Evolutionary conservation across 495 filamentous ascomycete genomes (phyloP).

Genomic region (Talaromyces thailandensis): DNA sequence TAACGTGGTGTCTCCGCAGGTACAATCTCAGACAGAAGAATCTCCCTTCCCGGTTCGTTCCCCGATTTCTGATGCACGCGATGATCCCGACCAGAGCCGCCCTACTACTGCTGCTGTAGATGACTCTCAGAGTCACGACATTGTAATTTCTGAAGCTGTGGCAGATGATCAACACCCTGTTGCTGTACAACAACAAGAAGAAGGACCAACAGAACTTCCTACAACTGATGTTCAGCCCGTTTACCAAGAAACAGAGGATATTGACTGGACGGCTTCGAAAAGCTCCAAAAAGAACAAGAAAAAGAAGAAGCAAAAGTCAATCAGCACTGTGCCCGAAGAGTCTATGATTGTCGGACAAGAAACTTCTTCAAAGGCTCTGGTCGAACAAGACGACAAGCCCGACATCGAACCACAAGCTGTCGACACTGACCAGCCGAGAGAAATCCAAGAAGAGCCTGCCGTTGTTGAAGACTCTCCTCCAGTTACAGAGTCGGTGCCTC

Average conservation of each 20-base stretch:
- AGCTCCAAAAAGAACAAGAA: slow-evolving; percentile 26
- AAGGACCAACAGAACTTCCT: not conserved
- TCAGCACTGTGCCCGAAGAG: not conserved
- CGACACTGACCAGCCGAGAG: not conserved
- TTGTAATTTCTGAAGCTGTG: not conserved
- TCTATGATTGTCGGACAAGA: slow-evolving; percentile 2
- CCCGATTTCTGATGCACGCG: slow-evolving; percentile 26
- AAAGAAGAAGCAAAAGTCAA: slow-evolving; percentile 11
- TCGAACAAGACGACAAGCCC: not conserved
- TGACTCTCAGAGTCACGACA: not conserved
- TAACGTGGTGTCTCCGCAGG: slow-evolving; percentile 41
- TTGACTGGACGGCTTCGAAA: not conserved
- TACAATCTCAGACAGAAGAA: slow-evolving; percentile 32
- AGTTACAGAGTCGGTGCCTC: not conserved
- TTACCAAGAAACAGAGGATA: not conserved
- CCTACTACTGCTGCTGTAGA: slow-evolving; percentile 14
- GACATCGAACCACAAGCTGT: not conserved
- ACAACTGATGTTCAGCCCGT: not conserved
- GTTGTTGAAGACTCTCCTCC: not conserved
- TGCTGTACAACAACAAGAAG: not conserved
- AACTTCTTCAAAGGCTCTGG: not conserved
- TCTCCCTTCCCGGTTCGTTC: slow-evolving; percentile 28
- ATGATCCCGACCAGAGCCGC: slow-evolving; percentile 9
- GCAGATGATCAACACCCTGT: not conserved
- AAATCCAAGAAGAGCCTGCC: not conserved